phyloP scores from a whole-genome alignment of 2,329 filamentous ascomycete genomes.

The Phyllosticta paracitricarpa region DNA sequence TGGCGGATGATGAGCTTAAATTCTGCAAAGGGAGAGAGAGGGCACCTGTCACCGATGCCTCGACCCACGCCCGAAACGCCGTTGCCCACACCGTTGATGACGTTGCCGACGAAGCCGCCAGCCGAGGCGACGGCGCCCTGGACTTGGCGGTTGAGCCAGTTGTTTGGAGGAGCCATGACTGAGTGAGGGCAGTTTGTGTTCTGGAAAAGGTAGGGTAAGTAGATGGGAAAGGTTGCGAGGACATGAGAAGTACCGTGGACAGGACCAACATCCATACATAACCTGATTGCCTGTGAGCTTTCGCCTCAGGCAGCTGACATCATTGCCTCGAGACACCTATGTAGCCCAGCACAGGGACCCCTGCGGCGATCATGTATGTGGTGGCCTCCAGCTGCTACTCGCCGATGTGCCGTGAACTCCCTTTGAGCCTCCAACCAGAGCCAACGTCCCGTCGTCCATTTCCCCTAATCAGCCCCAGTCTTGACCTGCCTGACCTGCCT shows the following conservation, averaged over 20 bases:
- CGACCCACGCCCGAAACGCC: conserved; percentile 37
- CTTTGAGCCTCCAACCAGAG: background rate
- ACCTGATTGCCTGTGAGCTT: no score
- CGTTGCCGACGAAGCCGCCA: conserved; percentile 34
- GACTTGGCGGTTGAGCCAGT: conserved; percentile 38
- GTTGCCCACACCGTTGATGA: conserved; percentile 35
- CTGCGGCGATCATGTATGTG: conserved; percentile 6
- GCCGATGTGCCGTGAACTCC: background rate
- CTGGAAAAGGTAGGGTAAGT: background rate
- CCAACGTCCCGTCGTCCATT: no score
- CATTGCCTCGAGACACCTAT: background rate
- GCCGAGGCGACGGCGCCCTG: conserved; percentile 33
- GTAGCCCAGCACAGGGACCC: background rate
- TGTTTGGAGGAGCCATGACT: conserved; percentile 23
- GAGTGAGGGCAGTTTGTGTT: no score
- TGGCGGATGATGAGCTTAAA: background rate
- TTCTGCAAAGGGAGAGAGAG: conserved; percentile 2
- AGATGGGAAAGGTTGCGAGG: background rate
- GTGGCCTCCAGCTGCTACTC: background rate
- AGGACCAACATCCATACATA: background rate
- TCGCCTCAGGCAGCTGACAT: background rate
- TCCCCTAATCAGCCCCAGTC: background rate
- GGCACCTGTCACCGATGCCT: conserved; percentile 33
- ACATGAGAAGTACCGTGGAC: background rate
- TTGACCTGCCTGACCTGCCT: background rate